Conservation (phyloP, 129 eudicot species). For the Flaveria trinervia region DNA sequence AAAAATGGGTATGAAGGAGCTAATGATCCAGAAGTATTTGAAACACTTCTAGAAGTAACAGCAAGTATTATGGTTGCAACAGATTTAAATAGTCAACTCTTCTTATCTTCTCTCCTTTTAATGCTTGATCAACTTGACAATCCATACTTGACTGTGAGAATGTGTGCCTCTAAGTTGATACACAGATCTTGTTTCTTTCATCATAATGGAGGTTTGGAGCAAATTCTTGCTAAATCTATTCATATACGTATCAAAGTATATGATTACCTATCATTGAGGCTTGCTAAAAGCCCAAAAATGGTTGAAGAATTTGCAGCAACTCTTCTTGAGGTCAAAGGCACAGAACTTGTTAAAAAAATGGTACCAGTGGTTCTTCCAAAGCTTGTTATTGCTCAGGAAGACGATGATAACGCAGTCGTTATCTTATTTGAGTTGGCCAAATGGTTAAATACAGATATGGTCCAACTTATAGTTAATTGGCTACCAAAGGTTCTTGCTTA, state of each 20-base stretch:
- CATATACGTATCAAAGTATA: conserved; percentile 63
- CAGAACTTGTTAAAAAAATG: conserved; percentile 75
- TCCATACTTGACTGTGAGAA: conserved; percentile 62
- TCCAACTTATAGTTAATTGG: conserved; percentile 65
- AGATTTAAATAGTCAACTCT: conserved; percentile 64
- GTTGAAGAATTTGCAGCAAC: conserved; percentile 86
- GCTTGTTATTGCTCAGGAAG: conserved; percentile 68
- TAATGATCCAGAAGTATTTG: conserved; percentile 74
- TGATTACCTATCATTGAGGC: conserved; percentile 67
- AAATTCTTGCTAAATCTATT: conserved; percentile 54
- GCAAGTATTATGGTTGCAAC: conserved; percentile 73
- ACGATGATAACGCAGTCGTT: conserved; percentile 55
- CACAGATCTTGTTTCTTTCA: conserved; percentile 67
- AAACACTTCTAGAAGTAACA: conserved; percentile 76
- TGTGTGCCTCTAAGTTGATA: conserved; percentile 69
- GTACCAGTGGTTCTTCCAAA: conserved; percentile 91
- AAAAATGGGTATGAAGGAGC: conserved; percentile 66
- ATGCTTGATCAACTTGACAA: conserved; percentile 85
- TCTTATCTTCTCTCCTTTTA: conserved; percentile 68
- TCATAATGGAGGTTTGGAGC: conserved; percentile 70
- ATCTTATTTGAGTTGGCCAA: conserved; percentile 65
- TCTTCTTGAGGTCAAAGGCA: conserved; percentile 68
- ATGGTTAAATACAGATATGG: conserved; percentile 72
- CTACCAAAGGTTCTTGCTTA: conserved; percentile 92
- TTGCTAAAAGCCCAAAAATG: conserved; percentile 60